Percentiles rank a stretch among this genome's conserved stretches.
phyloP scores from a whole-genome alignment of 2,329 filamentous ascomycete genomes.

The Purpureocillium takamizusanense region DNA sequence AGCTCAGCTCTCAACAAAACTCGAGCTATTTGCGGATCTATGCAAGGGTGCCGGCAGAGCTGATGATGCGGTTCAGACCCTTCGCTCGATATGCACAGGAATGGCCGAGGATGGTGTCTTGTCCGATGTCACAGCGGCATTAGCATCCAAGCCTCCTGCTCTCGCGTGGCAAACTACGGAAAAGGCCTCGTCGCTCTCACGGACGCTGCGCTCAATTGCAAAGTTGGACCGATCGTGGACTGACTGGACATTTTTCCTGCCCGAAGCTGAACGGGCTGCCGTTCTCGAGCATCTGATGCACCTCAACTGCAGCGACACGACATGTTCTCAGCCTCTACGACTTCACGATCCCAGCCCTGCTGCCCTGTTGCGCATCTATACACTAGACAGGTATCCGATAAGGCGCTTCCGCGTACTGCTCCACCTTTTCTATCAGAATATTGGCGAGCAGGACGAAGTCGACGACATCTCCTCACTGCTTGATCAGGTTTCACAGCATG shows the following conservation, averaged over 20 bases:
- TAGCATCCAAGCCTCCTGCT: conserved; percentile 39
- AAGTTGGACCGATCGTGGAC: conserved; percentile 48
- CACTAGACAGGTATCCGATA: conserved; percentile 39
- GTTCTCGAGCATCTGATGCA: conserved; percentile 53
- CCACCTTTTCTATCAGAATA: conserved; percentile 35
- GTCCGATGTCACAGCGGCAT: conserved; percentile 37
- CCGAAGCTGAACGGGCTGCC: conserved; percentile 43
- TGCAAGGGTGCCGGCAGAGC: conserved; percentile 42
- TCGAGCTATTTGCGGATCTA: conserved; percentile 57
- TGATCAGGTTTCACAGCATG: conserved; percentile 24
- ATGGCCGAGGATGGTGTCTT: conserved; percentile 51
- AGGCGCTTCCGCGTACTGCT: conserved; percentile 43
- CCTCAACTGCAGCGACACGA: conserved; percentile 30
- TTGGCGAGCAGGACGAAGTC: conserved; percentile 34
- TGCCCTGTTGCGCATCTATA: conserved; percentile 39
- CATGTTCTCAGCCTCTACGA: conserved; percentile 23
- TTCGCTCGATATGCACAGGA: conserved; percentile 51
- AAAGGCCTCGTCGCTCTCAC: conserved; percentile 43
- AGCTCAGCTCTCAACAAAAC: conserved; percentile 52
- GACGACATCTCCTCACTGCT: conserved; percentile 29
- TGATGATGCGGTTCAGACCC: conserved; percentile 48
- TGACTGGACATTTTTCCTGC: conserved; percentile 46
- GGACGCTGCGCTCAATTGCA: conserved; percentile 50
- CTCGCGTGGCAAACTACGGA: conserved; percentile 44
- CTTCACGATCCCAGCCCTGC: conserved; percentile 37